These are phyloP conservation scores for Xanthoparmelia taractica DNA, from an alignment of 495 filamentous ascomycete species.

Conservation along the genomic window DNA sequence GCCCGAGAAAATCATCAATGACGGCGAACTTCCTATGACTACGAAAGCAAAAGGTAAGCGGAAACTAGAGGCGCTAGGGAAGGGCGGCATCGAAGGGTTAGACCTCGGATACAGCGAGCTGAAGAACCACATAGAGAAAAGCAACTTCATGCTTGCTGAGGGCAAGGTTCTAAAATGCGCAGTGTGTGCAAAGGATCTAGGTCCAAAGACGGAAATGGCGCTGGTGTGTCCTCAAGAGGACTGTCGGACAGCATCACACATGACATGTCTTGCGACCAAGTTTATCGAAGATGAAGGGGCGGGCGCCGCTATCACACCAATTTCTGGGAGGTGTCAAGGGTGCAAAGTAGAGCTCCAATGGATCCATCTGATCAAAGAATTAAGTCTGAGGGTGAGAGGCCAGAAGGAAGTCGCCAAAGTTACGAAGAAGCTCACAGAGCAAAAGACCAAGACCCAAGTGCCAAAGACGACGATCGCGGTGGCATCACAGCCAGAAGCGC, in stretches of 20 bases:
- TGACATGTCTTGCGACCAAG: conserved; percentile 64
- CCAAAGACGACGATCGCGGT: conserved; percentile 11
- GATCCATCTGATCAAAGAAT: conserved; percentile 72
- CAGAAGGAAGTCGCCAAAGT: conserved; percentile 56
- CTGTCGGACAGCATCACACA: conserved; percentile 64
- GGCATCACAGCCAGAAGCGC: conserved; percentile 9
- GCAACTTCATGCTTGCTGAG: conserved; percentile 54
- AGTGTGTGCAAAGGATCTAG: conserved; percentile 51
- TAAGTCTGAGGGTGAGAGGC: conserved; percentile 63
- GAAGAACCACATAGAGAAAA: conserved; percentile 65
- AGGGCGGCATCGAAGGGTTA: conserved; percentile 30
- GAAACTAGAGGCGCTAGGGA: conserved; percentile 1
- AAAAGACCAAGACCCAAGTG: conserved; percentile 23
- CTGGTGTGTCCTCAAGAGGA: conserved; percentile 59
- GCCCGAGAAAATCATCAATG: conserved; percentile 2
- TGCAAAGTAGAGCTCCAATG: conserved; percentile 60
- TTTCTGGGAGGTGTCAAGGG: conserved; percentile 60
- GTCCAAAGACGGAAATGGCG: conserved; percentile 43
- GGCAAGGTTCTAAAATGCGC: conserved; percentile 51
- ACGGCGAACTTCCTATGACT: conserved; percentile 12
- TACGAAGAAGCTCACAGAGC: conserved; percentile 46
- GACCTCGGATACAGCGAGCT: conserved; percentile 59
- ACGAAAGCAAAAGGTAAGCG: conserved; percentile 20
- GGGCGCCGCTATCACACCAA: conserved; percentile 53
- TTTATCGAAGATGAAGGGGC: conserved; percentile 46